These are phyloP conservation scores for Tulasnella sp. DNA, from an alignment of 768 basidiomycete genomes.

Conservation along the genomic window DNA sequence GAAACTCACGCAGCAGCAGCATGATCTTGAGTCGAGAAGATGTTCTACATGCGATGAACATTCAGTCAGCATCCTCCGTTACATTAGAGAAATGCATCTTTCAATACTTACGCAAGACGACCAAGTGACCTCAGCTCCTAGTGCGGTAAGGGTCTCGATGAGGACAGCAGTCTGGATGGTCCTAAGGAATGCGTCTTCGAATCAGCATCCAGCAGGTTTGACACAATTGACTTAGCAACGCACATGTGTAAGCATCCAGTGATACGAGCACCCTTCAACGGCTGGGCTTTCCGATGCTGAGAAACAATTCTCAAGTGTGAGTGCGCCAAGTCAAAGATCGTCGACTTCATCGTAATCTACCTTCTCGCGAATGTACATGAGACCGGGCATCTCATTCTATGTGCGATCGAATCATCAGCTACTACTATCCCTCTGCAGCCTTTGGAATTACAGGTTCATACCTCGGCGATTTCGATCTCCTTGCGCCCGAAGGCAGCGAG, in stretches of 20 bases:
- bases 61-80: constrained; percentile 6
- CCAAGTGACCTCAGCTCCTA: constrained; percentile 98
- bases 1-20: constrained; percentile 82
- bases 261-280: constrained; percentile 88
- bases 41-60: constrained; percentile 50
- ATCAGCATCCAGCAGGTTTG: constrained; percentile 1
- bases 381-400: constrained; percentile 89
- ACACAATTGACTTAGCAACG: constrained; percentile 23
- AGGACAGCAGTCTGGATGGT: constrained; percentile 98
- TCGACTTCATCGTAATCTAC: constrained; percentile 36
- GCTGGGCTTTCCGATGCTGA: constrained; percentile 69
- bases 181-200: constrained; percentile 38
- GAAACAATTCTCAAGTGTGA: constrained; percentile 20
- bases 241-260: constrained; percentile 98
- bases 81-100: constrained; percentile 2
- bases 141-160: constrained; percentile 90
- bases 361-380: constrained; percentile 87
- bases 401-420: neutral
- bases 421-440: constrained; percentile 1
- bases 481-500: constrained; percentile 99
- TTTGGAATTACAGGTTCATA: constrained; percentile 28
- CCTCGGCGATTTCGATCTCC: constrained; percentile 99
- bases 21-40: constrained; percentile 99
- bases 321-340: neutral
- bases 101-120: constrained; percentile 68